Percentiles rank a stretch among this genome's conserved stretches.
Evolutionary conservation across 371 early-diverging fungal species (phyloP).

Genomic region (Actinomucor elegans): DNA sequence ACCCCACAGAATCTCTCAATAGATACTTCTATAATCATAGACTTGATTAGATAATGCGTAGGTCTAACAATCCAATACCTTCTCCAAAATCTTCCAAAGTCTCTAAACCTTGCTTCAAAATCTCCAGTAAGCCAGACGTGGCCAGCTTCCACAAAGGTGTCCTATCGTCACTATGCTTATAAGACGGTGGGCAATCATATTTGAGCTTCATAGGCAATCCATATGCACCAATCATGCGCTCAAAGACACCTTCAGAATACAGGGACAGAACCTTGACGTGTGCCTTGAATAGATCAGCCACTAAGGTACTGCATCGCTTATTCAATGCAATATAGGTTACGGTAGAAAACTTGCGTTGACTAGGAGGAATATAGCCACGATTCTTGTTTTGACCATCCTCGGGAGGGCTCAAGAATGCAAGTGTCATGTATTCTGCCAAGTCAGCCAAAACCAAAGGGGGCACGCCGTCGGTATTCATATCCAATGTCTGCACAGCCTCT

Average conservation of each 20-base stretch:
- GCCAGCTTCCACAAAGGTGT: constrained; percentile 78
- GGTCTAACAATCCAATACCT: constrained; percentile 45
- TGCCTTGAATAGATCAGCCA: constrained; percentile 57
- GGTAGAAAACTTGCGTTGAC: constrained; percentile 45
- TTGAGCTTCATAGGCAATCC: constrained; percentile 75
- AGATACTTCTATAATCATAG: constrained; percentile 53
- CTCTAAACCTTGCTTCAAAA: constrained; percentile 62
- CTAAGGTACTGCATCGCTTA: constrained; percentile 60
- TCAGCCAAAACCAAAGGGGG: constrained; percentile 48
- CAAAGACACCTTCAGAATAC: constrained; percentile 72
- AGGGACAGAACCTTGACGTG: constrained; percentile 51
- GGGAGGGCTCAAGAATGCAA: constrained; percentile 49
- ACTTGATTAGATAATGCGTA: constrained; percentile 5
- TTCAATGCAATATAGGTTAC: constrained; percentile 77
- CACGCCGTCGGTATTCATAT: constrained; percentile 42
- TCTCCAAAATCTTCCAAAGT: constrained; percentile 56
- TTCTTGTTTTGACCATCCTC: constrained; percentile 19
- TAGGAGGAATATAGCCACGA: constrained; percentile 30
- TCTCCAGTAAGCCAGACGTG: constrained; percentile 64
- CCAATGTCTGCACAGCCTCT: constrained; percentile 43
- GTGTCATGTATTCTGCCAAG: constrained; percentile 52
- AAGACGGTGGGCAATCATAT: constrained; percentile 76
- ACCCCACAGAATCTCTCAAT: constrained; percentile 61
- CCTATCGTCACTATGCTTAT: constrained; percentile 66
- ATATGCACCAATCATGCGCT: constrained; percentile 60